phyloP scores from a whole-genome alignment of 2,329 filamentous ascomycete genomes.

The Pyricularia sp. region DNA sequence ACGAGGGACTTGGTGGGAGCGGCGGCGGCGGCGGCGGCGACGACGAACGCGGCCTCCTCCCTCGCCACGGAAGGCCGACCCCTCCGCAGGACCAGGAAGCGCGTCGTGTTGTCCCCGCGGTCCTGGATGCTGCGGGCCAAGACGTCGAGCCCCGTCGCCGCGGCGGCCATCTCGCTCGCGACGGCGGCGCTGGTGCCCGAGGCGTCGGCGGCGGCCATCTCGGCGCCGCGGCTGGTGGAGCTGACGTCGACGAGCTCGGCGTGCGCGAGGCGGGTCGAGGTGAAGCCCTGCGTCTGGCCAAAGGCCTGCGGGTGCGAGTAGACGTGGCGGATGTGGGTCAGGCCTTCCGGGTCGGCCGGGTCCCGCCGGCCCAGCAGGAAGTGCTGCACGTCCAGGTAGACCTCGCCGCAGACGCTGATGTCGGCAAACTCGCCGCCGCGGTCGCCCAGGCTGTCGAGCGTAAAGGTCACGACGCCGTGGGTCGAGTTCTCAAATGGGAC shows the following conservation, averaged over 20 bases:
- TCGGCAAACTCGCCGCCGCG: constrained; percentile 48
- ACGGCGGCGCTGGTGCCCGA: constrained; percentile 61
- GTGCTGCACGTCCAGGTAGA: constrained; percentile 79
- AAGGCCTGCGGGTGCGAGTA: constrained; percentile 95
- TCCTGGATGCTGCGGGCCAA: constrained; percentile 62
- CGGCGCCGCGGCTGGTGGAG: constrained; percentile 74
- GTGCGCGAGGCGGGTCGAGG: constrained; percentile 46
- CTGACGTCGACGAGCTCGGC: constrained; percentile 73
- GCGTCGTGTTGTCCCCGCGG: constrained; percentile 59
- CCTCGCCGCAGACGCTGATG: constrained; percentile 67
- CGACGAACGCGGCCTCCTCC: not conserved
- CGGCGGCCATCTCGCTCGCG: constrained; percentile 60
- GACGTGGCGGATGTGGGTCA: constrained; percentile 56
- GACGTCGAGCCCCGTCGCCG: constrained; percentile 52
- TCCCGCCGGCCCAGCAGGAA: constrained; percentile 53
- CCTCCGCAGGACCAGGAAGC: constrained; percentile 55
- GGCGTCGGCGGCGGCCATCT: constrained; percentile 52
- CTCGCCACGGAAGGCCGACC: not conserved
- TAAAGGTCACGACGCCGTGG: constrained; percentile 84
- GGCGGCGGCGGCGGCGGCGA: not conserved
- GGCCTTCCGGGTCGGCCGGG: constrained; percentile 5
- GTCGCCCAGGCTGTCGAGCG: constrained; percentile 79
- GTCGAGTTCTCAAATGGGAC: constrained; percentile 94
- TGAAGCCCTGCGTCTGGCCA: constrained; percentile 70
- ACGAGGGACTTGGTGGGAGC: constrained; percentile 56